Conservation (phyloP, 352 stramenopile genomes). For the Phytophthora ramorum region DNA sequence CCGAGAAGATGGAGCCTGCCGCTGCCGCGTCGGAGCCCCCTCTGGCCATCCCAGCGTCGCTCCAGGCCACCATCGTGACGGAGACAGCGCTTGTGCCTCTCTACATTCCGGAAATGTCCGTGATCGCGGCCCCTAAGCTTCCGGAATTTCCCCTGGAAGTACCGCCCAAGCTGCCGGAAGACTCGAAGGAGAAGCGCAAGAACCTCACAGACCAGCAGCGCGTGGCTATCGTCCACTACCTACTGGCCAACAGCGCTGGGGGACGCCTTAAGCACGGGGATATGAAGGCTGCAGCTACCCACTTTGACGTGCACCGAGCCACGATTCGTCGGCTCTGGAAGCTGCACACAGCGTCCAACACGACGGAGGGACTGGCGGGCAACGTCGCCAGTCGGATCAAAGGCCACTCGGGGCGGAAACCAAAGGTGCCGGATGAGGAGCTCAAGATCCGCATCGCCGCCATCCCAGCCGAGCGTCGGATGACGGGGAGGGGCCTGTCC, state of each 20-base stretch:
- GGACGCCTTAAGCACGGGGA: slow-evolving; percentile 44
- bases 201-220: slow-evolving; percentile 43
- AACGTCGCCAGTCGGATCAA: slow-evolving; percentile 46
- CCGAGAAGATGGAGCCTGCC: slow-evolving; percentile 12
- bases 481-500: slow-evolving; percentile 41
- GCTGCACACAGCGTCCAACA: slow-evolving; percentile 28
- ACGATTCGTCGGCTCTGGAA: slow-evolving; percentile 46
- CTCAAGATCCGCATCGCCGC: slow-evolving; percentile 40
- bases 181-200: slow-evolving; percentile 31
- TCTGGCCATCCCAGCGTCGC: slow-evolving; percentile 1
- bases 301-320: slow-evolving; percentile 43
- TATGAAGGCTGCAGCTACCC: slow-evolving; percentile 40
- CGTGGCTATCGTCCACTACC: slow-evolving; percentile 41
- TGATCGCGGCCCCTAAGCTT: slow-evolving; percentile 16
- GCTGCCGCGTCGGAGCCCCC: neutral
- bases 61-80: slow-evolving; percentile 8
- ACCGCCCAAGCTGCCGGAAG: slow-evolving; percentile 1
- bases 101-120: slow-evolving; percentile 9
- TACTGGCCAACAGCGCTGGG: slow-evolving; percentile 42
- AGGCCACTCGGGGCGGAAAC: slow-evolving; percentile 39
- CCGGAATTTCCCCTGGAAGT: slow-evolving; percentile 21
- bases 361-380: slow-evolving; percentile 24
- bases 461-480: slow-evolving; percentile 35
- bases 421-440: slow-evolving; percentile 43
- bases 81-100: slow-evolving; percentile 14